phyloP scores from a whole-genome alignment of 345 rosid species.

The Syzygium jambos region DNA sequence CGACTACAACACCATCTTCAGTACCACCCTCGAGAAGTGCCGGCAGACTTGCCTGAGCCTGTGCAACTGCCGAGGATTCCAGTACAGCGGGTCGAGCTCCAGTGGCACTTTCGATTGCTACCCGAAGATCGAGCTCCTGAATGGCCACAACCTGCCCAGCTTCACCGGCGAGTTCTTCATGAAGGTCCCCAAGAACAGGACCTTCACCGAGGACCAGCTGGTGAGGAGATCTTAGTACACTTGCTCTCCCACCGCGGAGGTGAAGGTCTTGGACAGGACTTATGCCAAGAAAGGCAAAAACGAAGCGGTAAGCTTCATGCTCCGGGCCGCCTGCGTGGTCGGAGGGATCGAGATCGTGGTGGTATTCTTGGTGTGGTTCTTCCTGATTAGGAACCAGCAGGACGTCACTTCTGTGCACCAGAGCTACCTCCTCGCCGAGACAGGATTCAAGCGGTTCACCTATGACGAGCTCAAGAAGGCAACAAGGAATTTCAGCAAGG shows the following conservation, averaged over 20 bases:
- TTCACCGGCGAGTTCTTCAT: conserved; percentile 9
- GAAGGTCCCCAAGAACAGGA: conserved; percentile 10
- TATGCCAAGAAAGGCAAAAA: neutral
- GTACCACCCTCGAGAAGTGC: conserved; percentile 2
- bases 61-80: conserved; percentile 19
- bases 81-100: neutral
- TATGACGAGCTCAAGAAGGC: conserved; percentile 5
- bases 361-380: conserved; percentile 1
- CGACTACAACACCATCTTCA: neutral
- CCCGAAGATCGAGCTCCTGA: conserved; percentile 5
- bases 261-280: neutral
- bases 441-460: conserved; percentile 8
- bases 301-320: conserved; percentile 2
- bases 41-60: neutral
- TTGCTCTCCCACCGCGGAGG: neutral
- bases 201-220: neutral
- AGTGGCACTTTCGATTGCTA: neutral
- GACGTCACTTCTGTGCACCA: neutral
- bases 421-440: neutral
- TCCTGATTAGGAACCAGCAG: neutral
- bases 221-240: neutral
- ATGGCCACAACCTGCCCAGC: conserved; percentile 11
- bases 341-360: conserved; percentile 3
- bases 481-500: conserved; percentile 11
- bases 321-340: conserved; percentile 11